Evolutionary conservation across 768 basidiomycete genomes (phyloP), one percentile per base, ranked within the genome.

Genomic region (Mycena indigotica): DNA sequence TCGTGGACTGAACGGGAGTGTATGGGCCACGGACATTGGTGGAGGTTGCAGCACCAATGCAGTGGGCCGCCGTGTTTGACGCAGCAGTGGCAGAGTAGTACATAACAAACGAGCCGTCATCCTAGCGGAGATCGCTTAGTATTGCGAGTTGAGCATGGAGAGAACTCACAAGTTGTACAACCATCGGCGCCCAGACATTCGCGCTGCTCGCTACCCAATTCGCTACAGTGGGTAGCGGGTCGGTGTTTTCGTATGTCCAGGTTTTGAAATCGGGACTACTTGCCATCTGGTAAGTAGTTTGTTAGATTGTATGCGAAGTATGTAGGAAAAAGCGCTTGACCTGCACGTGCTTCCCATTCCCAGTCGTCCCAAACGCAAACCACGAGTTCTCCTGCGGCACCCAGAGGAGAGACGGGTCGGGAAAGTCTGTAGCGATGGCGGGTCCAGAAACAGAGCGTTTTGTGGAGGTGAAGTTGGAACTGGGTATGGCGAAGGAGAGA

Each of bases 1-100:
- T 60, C 0, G 71, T 60, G 16, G 58, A 50, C 0, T 58, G 24
- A 12, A 62, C 49, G 3, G 71, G 67, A 3, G 65, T 68, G 57
- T 64, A 72, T 21, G 71, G 71, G 5, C 71, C 71, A 4, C 56
- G 48, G 25, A 65, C 54, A 28, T 52, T 63, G n/a, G 40, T 61
- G 2, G 69, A 63, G 1, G 66, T 69, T 21, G 71, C 70, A n/a
- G 67, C 67, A 12, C 64, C 70, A 35, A 70, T 55, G 39, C 71
- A 70, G 51, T 70, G 71, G 13, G 56, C 59, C 23, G 41, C 41
- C n/a, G 41, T 44, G 19, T 46, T 54, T 15, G 29, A 52, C 28
- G 54, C 45, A 28, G 65, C 35, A 17, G 56, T 50, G 16, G 53
- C 58, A 39, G 61, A 21, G 50, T 53, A 63, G 56, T 67, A 67